Conservation (phyloP, 2,329 filamentous ascomycete species). For the Orbilia ellipsospora region DNA sequence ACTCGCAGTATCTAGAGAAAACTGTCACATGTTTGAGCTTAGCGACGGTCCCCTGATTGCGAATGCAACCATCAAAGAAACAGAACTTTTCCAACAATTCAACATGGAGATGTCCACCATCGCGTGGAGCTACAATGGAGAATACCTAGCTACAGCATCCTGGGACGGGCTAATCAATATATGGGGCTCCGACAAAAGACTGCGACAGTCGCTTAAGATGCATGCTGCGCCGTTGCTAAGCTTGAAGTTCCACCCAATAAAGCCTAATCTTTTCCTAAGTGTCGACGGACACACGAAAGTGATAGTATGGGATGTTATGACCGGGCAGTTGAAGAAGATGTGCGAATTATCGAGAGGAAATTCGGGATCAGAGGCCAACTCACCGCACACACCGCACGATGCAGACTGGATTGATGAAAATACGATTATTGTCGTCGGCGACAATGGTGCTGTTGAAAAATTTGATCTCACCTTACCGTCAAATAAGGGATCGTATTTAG, state of each 20-base stretch:
- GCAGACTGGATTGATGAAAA: conserved; percentile 53
- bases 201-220: conserved; percentile 40
- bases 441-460: conserved; percentile 50
- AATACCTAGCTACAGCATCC: conserved; percentile 47
- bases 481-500: conserved; percentile 26
- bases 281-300: conserved; percentile 48
- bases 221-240: conserved; percentile 46
- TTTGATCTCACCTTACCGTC: conserved; percentile 34
- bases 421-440: conserved; percentile 44
- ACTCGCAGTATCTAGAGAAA: conserved; percentile 36
- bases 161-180: conserved; percentile 50
- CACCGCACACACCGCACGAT: conserved; percentile 29
- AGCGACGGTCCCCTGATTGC: conserved; percentile 29
- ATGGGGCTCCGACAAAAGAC: conserved; percentile 38
- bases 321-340: conserved; percentile 30
- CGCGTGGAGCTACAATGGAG: conserved; percentile 47
- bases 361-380: conserved; percentile 14
- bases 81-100: conserved; percentile 25
- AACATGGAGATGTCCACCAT: conserved; percentile 42
- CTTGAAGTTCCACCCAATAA: conserved; percentile 50
- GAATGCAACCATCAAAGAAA: conserved; percentile 26
- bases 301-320: conserved; percentile 46
- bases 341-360: conserved; percentile 39
- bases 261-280: conserved; percentile 40
- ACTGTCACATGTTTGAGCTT: conserved; percentile 44